Evolutionary conservation across 2,329 filamentous ascomycete species (phyloP).

Genomic region (Coccinonectria pachysandricola): DNA sequence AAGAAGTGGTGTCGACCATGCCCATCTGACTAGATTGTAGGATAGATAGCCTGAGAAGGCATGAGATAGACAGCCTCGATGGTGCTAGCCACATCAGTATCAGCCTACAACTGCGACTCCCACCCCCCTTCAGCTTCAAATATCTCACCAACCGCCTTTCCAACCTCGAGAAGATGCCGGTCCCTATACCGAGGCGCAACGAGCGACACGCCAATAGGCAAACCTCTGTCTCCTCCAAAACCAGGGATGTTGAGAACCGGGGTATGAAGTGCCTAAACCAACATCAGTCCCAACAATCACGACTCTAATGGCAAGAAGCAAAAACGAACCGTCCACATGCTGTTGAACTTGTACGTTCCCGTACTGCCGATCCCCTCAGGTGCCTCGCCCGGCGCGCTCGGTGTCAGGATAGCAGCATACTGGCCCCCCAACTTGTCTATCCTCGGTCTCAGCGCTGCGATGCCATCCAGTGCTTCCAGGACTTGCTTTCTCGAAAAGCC

Average conservation of each 20-base stretch:
- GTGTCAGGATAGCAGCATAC: conserved; percentile 47
- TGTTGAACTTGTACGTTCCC: conserved; percentile 42
- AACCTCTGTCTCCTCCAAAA: conserved; percentile 36
- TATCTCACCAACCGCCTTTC: conserved; percentile 23
- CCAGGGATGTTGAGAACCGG: conserved; percentile 54
- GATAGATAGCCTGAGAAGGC: too few species aligned
- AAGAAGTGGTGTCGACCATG: too few species aligned
- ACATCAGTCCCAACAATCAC: neutral
- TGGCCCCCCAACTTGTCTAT: conserved; percentile 40
- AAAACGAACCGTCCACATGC: conserved; percentile 42
- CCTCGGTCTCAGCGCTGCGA: conserved; percentile 41
- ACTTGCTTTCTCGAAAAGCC: conserved; percentile 35
- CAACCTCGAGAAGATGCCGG: conserved; percentile 31
- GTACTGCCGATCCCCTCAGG: conserved; percentile 42
- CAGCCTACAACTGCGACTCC: too few species aligned
- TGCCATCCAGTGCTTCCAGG: conserved; percentile 41
- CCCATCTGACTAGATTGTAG: too few species aligned
- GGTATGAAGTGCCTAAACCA: conserved; percentile 38
- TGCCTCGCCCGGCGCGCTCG: conserved; percentile 50
- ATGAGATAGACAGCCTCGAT: too few species aligned
- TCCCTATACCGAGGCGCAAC: conserved; percentile 37
- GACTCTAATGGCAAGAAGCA: conserved; percentile 20
- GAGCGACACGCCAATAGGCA: conserved; percentile 50
- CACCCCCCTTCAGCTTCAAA: conserved; percentile 21
- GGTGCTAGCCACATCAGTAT: too few species aligned